phyloP scores from a whole-genome alignment of 164 flowering plant species.

The Chimonanthus salicifolius region DNA sequence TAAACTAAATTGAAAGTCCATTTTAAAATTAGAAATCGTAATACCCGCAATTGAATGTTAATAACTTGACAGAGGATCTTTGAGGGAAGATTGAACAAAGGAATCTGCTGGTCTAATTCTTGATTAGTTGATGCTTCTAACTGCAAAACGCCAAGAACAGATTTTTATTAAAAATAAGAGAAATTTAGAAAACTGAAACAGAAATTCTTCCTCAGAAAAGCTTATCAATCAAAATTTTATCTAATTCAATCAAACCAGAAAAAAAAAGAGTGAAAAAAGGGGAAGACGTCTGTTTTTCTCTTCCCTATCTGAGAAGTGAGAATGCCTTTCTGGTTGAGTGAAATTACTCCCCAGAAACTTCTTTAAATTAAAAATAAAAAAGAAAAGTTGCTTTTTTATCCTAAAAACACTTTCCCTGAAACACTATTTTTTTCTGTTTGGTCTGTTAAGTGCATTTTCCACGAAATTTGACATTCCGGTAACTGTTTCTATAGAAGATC shows the following conservation, averaged over 20 bases:
- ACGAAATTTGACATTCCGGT: too few relatives aligned
- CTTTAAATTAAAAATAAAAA: too few relatives aligned
- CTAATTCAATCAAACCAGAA: background rate
- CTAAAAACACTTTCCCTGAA: too few relatives aligned
- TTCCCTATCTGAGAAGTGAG: too few relatives aligned
- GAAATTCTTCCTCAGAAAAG: background rate
- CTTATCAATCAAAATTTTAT: background rate
- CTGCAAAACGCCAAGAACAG: conserved; percentile 26
- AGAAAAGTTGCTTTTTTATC: too few relatives aligned
- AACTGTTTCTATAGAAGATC: too few relatives aligned
- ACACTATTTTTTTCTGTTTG: too few relatives aligned
- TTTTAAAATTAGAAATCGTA: conserved; percentile 1
- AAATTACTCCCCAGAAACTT: too few relatives aligned
- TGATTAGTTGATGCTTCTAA: conserved; percentile 79
- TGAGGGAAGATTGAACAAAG: conserved; percentile 53
- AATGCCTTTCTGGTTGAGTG: too few relatives aligned
- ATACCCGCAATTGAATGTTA: conserved; percentile 49
- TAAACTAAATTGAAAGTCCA: background rate
- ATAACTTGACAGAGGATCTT: conserved; percentile 77
- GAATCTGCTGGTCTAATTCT: conserved; percentile 58
- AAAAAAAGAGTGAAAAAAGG: background rate
- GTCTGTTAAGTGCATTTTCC: too few relatives aligned
- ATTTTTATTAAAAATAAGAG: background rate
- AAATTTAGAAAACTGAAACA: conserved; percentile 2
- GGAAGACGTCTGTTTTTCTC: too few relatives aligned